phyloP scores from a whole-genome alignment of 768 basidiomycete genomes.

The Tubosaeta brunneosetosa region DNA sequence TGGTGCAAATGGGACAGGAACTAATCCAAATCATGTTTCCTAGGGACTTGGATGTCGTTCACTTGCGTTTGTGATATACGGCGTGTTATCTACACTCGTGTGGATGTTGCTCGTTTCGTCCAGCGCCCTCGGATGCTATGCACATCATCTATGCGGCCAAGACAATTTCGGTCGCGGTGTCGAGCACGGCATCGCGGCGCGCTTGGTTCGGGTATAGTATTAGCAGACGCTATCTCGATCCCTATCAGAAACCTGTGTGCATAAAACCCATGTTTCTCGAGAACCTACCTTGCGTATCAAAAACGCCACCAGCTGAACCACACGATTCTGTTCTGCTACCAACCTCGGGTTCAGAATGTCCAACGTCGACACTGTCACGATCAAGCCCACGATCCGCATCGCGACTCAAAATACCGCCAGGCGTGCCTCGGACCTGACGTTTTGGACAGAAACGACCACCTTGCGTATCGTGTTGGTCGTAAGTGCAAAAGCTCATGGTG shows the following conservation, averaged over 20 bases:
- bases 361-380: constrained; percentile 89
- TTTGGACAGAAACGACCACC: constrained; percentile 62
- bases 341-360: constrained; percentile 80
- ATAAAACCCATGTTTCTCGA: neutral
- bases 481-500: constrained; percentile 72
- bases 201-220: constrained; percentile 83
- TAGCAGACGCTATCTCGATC: constrained; percentile 65
- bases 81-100: constrained; percentile 21
- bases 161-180: constrained; percentile 90
- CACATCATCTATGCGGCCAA: no score
- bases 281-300: constrained; percentile 76
- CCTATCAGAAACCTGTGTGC: neutral
- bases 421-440: constrained; percentile 73
- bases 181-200: constrained; percentile 78
- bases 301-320: constrained; percentile 91
- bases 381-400: constrained; percentile 72
- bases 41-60: constrained; percentile 36
- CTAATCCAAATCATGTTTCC: neutral
- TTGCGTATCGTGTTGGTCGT: constrained; percentile 71
- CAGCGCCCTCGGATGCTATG: constrained; percentile 9
- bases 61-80: constrained; percentile 29
- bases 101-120: constrained; percentile 31
- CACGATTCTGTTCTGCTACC: constrained; percentile 74
- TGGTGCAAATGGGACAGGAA: neutral
- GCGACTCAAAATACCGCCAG: constrained; percentile 83